A percentile compares a stretch with the other conserved stretches of the same genome.
Evolutionary conservation across 148 eudicot genomes (phyloP).

Genomic region (Rhododendron molle): DNA sequence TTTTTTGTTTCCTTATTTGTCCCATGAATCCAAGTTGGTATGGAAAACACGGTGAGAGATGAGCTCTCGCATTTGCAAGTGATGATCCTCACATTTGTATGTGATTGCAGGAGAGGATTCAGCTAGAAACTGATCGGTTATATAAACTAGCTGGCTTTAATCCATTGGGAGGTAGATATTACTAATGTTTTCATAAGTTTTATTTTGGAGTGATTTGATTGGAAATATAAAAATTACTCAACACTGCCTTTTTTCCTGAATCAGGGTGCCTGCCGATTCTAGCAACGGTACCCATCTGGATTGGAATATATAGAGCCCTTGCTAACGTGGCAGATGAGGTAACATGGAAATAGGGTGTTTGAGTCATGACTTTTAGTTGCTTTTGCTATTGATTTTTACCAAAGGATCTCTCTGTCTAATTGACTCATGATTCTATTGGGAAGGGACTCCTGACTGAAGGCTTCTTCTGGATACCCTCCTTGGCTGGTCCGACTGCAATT

Average conservation of each 20-base stretch:
- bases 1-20: no score
- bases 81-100: no score
- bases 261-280: background rate
- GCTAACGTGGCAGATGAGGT: background rate
- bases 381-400: background rate
- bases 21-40: no score
- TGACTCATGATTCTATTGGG: slow-evolving; percentile 8
- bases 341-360: background rate
- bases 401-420: background rate
- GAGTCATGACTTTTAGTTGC: background rate
- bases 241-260: background rate
- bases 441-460: slow-evolving; percentile 93
- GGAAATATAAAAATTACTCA: no score
- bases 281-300: background rate
- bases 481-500: slow-evolving; percentile 91
- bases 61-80: no score
- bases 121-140: no score
- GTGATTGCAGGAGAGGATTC: no score
- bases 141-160: no score
- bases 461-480: slow-evolving; percentile 95
- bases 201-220: no score
- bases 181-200: no score
- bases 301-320: background rate
- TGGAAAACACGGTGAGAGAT: no score
- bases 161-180: no score